A percentile compares a stretch with the other conserved stretches of the same genome.
Evolutionary conservation across 805 yeast species (phyloP).

Genomic region (Lipomyces spencermartinsiae): DNA sequence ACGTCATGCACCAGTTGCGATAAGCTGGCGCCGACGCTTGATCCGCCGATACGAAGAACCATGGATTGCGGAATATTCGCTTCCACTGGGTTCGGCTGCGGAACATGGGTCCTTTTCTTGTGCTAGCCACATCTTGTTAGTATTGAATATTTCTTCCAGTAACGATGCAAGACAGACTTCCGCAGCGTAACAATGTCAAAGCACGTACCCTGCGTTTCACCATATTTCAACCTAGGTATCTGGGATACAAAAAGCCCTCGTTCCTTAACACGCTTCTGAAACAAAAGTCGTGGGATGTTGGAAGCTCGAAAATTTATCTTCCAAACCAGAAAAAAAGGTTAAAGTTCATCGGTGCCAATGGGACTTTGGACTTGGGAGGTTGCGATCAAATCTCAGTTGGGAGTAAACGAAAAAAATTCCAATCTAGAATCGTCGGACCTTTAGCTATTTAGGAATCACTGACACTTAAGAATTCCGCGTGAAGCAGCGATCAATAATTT

Average conservation of each 20-base stretch:
- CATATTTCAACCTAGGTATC: slow-evolving; percentile 45
- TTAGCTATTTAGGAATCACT: neutral
- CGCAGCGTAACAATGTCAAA: too few species aligned
- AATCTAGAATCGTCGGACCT: neutral
- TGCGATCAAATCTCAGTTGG: neutral
- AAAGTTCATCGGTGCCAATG: neutral
- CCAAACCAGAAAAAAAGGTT: slow-evolving; percentile 3
- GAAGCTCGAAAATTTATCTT: slow-evolving; percentile 10
- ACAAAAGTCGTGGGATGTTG: neutral
- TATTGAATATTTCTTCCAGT: too few species aligned
- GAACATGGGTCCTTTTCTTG: slow-evolving; percentile 87
- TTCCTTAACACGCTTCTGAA: neutral
- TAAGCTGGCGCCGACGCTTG: slow-evolving; percentile 77
- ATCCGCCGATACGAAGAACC: slow-evolving; percentile 86
- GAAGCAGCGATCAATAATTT: neutral
- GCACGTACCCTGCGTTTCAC: slow-evolving; percentile 59
- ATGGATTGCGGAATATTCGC: slow-evolving; percentile 85
- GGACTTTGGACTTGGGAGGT: slow-evolving; percentile 17
- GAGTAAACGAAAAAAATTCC: neutral
- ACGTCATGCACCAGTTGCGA: slow-evolving; percentile 86
- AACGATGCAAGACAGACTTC: too few species aligned
- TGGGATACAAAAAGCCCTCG: neutral
- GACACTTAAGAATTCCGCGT: neutral
- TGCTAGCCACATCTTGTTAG: slow-evolving; percentile 47
- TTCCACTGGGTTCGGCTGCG: slow-evolving; percentile 63